These are phyloP conservation scores for Thielaviopsis euricoi DNA, from an alignment of 2,329 filamentous ascomycete species.

Conservation along the genomic window DNA sequence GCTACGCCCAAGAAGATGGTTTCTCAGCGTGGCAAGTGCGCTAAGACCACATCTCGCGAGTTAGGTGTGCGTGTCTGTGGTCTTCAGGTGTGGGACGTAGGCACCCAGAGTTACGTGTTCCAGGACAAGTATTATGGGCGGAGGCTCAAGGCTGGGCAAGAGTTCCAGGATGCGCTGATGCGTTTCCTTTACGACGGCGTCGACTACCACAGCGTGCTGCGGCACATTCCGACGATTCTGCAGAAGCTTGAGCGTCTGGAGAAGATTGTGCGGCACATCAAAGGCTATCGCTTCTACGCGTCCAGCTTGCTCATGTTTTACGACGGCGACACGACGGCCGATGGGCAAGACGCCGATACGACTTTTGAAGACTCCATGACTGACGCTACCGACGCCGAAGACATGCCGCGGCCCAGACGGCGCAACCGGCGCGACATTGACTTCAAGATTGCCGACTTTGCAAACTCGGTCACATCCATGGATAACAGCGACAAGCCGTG, in stretches of 20 bases:
- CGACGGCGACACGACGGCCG: conserved; percentile 56
- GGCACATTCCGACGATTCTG: conserved; percentile 76
- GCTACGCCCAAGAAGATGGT: conserved; percentile 81
- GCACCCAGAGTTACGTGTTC: conserved; percentile 73
- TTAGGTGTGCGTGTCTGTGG: conserved; percentile 89
- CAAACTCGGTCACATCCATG: conserved; percentile 86
- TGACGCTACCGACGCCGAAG: conserved; percentile 42
- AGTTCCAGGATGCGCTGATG: conserved; percentile 78
- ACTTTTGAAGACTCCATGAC: conserved; percentile 40
- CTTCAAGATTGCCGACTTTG: conserved; percentile 96
- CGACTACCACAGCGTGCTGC: conserved; percentile 60
- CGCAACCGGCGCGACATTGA: conserved; percentile 51
- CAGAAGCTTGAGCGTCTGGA: conserved; percentile 73
- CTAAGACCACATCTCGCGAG: conserved; percentile 76
- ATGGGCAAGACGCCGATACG: conserved; percentile 31
- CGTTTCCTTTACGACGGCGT: conserved; percentile 84
- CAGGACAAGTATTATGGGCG: conserved; percentile 97
- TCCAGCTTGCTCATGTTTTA: conserved; percentile 92
- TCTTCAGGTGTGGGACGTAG: conserved; percentile 87
- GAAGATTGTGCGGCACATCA: conserved; percentile 60
- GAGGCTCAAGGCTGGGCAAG: conserved; percentile 65
- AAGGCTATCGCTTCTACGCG: conserved; percentile 87
- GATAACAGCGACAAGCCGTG: conserved; percentile 52
- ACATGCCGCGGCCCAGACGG: conserved; percentile 28
- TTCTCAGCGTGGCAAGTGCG: conserved; percentile 86